Evolutionary conservation across 1,284 basidiomycete genomes (phyloP).

Genomic region (Fomitopsis pinicola): DNA sequence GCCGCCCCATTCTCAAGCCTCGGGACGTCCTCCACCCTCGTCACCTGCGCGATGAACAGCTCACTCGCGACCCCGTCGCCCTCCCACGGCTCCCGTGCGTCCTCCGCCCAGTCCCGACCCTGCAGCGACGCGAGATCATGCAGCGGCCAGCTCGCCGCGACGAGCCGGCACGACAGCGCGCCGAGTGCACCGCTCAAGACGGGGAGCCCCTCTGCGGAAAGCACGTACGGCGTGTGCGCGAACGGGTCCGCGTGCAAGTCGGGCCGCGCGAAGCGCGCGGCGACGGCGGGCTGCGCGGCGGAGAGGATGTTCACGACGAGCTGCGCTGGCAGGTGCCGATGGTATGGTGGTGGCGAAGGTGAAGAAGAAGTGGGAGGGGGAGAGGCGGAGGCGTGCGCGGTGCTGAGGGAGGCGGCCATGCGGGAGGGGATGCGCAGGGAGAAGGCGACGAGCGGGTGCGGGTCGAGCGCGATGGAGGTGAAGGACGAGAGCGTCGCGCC

Average conservation of each 20-base stretch:
- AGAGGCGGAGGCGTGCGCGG: conserved; percentile 21
- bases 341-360: not conserved
- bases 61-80: conserved; percentile 36
- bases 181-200: conserved; percentile 53
- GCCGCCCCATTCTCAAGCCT: conserved; percentile 5
- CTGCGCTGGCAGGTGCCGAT: conserved; percentile 23
- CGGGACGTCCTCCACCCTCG: conserved; percentile 36
- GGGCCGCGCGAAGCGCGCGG: conserved; percentile 58
- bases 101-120: conserved; percentile 6
- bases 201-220: conserved; percentile 52
- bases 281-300: conserved; percentile 50
- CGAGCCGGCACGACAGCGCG: conserved; percentile 44
- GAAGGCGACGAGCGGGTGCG: conserved; percentile 83
- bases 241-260: conserved; percentile 62
- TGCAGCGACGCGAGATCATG: conserved; percentile 27
- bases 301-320: conserved; percentile 71
- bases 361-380: conserved; percentile 2
- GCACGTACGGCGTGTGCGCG: conserved; percentile 31
- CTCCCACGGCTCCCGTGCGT: conserved; percentile 15
- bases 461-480: conserved; percentile 86
- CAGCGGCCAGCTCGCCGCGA: conserved; percentile 31
- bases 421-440: conserved; percentile 85
- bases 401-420: conserved; percentile 63
- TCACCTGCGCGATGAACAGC: conserved; percentile 46
- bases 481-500: conserved; percentile 92